These are phyloP conservation scores for Claviceps sp. DNA, from an alignment of 2,329 filamentous ascomycete genomes.

Conservation along the genomic window DNA sequence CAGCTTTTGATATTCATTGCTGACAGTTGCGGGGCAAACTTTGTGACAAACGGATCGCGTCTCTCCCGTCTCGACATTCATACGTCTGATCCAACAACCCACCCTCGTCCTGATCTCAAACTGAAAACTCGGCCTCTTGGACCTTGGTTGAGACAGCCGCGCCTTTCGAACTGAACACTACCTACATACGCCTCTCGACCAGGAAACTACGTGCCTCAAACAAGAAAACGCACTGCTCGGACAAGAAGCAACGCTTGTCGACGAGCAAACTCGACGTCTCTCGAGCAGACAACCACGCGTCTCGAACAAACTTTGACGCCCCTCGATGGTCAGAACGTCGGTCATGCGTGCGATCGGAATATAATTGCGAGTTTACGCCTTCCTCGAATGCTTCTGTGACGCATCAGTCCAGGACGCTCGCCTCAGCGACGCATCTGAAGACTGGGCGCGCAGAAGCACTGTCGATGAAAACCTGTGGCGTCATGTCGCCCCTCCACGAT, in stretches of 20 bases:
- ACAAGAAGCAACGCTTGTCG: not conserved
- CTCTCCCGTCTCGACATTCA: too few relatives aligned
- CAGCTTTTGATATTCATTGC: too few relatives aligned
- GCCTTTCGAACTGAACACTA: too few relatives aligned
- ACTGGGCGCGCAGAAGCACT: not conserved
- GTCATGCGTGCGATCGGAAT: not conserved
- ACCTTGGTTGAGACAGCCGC: too few relatives aligned
- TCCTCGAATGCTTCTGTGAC: slow-evolving; percentile 3
- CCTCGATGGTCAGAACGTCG: not conserved
- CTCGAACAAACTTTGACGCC: not conserved
- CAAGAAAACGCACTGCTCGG: not conserved
- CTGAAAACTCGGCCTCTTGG: too few relatives aligned
- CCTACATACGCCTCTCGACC: too few relatives aligned
- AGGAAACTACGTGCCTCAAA: not conserved
- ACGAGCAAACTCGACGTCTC: too few relatives aligned
- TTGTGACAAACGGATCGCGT: too few relatives aligned
- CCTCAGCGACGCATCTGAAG: slow-evolving; percentile 4
- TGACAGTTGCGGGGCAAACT: too few relatives aligned
- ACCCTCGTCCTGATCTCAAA: too few relatives aligned
- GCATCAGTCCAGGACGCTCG: slow-evolving; percentile 1
- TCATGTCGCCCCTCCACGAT: slow-evolving; percentile 5
- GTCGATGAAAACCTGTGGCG: not conserved
- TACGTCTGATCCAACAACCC: too few relatives aligned
- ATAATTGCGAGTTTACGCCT: not conserved
- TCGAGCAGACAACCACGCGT: not conserved